Percentiles rank a stretch among this genome's conserved stretches.
Conservation (phyloP, 257 asterid species). For the Solanum lycopersicoides region DNA sequence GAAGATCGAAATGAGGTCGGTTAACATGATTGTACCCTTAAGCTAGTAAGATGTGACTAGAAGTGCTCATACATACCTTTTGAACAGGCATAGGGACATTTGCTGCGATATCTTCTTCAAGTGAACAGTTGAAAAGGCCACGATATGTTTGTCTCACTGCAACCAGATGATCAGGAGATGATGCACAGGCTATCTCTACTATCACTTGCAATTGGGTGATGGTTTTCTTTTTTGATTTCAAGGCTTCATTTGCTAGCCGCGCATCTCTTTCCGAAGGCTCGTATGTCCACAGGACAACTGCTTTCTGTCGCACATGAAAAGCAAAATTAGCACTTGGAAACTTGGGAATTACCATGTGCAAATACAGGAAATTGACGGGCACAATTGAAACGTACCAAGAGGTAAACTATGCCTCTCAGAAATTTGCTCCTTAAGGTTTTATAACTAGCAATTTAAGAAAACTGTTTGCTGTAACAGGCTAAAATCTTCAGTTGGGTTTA, state of each 20-base stretch:
- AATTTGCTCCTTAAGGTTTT: not conserved
- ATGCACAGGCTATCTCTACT: slow-evolving; percentile 72
- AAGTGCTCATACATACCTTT: slow-evolving; percentile 30
- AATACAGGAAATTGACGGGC: not conserved
- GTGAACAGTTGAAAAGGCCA: slow-evolving; percentile 44
- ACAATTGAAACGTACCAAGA: not conserved
- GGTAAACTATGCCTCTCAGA: not conserved
- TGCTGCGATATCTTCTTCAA: slow-evolving; percentile 65
- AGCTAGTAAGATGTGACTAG: not conserved
- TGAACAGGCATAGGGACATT: slow-evolving; percentile 45
- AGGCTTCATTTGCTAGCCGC: slow-evolving; percentile 56
- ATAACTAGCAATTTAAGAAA: not conserved
- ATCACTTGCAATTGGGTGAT: slow-evolving; percentile 47
- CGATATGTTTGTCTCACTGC: slow-evolving; percentile 59
- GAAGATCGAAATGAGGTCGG: not conserved
- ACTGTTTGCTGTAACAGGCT: no score
- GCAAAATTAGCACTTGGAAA: not conserved
- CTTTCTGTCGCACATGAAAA: slow-evolving; percentile 33
- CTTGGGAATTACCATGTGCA: not conserved
- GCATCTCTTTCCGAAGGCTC: slow-evolving; percentile 86
- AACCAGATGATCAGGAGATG: slow-evolving; percentile 61
- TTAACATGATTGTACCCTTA: not conserved
- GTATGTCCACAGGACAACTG: slow-evolving; percentile 53
- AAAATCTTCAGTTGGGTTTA: no score
- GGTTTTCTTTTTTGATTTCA: slow-evolving; percentile 34